Evolutionary conservation across 208 protist genomes (phyloP).

Genomic region (Trypanosoma congolense): DNA sequence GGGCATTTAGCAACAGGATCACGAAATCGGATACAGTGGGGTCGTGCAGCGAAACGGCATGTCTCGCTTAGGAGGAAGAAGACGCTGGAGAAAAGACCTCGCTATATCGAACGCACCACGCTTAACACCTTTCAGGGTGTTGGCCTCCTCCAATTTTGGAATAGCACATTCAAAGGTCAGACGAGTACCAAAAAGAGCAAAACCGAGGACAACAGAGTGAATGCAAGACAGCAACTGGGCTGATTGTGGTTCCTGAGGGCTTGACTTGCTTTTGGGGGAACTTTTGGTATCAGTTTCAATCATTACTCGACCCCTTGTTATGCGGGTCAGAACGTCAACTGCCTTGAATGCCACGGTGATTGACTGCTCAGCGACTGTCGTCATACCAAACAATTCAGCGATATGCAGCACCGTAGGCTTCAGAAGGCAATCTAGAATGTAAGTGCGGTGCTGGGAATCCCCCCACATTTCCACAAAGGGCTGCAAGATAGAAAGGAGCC

Average conservation of each 20-base stretch:
- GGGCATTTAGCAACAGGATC: conserved; percentile 22
- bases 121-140: conserved; percentile 14
- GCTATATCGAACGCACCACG: conserved; percentile 21
- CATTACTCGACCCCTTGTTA: conserved; percentile 21
- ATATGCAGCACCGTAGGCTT: conserved; percentile 25
- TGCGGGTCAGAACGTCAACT: conserved; percentile 23
- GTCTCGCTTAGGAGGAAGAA: conserved; percentile 28
- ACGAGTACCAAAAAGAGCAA: conserved; percentile 37
- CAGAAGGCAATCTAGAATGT: conserved; percentile 32
- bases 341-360: conserved; percentile 22
- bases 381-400: conserved; percentile 26
- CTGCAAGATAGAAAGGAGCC: conserved; percentile 31
- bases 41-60: conserved; percentile 23
- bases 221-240: neutral
- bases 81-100: conserved; percentile 28
- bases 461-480: conserved; percentile 34
- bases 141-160: conserved; percentile 18
- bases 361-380: conserved; percentile 18
- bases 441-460: conserved; percentile 24
- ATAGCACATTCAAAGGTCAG: conserved; percentile 35
- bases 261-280: conserved; percentile 3
- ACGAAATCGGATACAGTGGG: conserved; percentile 24
- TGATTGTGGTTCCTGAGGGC: neutral
- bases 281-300: neutral
- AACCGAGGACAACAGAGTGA: conserved; percentile 26